Conservation (phyloP, 2,329 filamentous ascomycete species). For the Aschersonia sp. region DNA sequence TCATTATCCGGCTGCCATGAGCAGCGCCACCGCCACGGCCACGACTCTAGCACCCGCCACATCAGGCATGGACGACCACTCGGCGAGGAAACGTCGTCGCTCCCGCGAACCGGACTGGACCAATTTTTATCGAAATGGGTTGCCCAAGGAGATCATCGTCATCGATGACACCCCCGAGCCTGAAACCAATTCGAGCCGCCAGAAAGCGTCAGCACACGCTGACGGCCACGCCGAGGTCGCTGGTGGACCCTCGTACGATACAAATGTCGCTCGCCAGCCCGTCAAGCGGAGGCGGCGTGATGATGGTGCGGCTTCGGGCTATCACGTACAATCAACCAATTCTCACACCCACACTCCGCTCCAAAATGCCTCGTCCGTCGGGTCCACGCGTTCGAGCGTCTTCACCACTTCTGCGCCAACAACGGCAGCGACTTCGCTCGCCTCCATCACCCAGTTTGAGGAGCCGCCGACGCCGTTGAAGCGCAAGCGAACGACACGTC, state of each 20-base stretch:
- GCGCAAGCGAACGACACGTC: slow-evolving; percentile 65
- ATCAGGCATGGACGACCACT: slow-evolving; percentile 11
- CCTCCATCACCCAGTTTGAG: slow-evolving; percentile 48
- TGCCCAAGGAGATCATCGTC: slow-evolving; percentile 75
- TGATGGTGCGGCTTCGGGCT: slow-evolving; percentile 47
- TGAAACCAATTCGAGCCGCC: slow-evolving; percentile 17
- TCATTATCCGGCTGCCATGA: slow-evolving; percentile 11
- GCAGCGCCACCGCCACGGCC: slow-evolving; percentile 4
- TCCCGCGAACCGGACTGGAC: slow-evolving; percentile 62
- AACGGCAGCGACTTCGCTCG: slow-evolving; percentile 74
- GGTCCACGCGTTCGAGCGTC: slow-evolving; percentile 67
- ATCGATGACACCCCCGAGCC: slow-evolving; percentile 61
- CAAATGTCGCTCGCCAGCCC: slow-evolving; percentile 27
- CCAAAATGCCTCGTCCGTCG: slow-evolving; percentile 49
- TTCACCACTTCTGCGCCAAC: slow-evolving; percentile 70
- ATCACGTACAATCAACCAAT: slow-evolving; percentile 55
- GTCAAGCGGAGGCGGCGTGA: slow-evolving; percentile 65
- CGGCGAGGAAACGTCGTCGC: slow-evolving; percentile 36
- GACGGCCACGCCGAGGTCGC: slow-evolving; percentile 14
- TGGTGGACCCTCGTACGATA: slow-evolving; percentile 11
- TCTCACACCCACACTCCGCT: slow-evolving; percentile 62
- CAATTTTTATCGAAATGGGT: slow-evolving; percentile 68
- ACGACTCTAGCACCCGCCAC: slow-evolving; percentile 12
- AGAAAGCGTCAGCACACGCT: slow-evolving; percentile 8
- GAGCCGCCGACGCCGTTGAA: slow-evolving; percentile 65